Conservation (phyloP, 768 basidiomycete genomes). For the Boletus eberwhitei region DNA sequence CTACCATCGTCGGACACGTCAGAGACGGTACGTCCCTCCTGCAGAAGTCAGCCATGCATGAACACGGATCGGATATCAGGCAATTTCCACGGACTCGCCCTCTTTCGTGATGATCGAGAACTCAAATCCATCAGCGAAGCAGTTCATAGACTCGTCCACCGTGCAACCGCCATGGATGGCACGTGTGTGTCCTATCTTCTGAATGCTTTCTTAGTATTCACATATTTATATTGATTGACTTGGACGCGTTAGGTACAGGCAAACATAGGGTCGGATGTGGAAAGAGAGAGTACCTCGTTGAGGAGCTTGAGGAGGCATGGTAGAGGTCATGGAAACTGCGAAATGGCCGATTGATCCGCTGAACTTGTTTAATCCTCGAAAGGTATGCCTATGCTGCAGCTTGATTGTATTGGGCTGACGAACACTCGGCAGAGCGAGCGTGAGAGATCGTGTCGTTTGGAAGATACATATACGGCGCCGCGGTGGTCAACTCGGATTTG, state of each 20-base stretch:
- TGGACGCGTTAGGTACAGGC: slow-evolving; percentile 55
- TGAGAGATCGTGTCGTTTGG: neutral
- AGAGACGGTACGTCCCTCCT: slow-evolving; percentile 53
- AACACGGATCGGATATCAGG: slow-evolving; percentile 25
- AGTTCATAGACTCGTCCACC: slow-evolving; percentile 55
- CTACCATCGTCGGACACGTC: slow-evolving; percentile 80
- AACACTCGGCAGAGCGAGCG: neutral
- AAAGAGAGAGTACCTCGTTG: slow-evolving; percentile 75
- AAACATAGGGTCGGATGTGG: slow-evolving; percentile 89
- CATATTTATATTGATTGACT: neutral
- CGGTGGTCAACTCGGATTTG: neutral
- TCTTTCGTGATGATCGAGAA: slow-evolving; percentile 60
- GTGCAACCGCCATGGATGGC: slow-evolving; percentile 48
- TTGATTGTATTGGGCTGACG: neutral
- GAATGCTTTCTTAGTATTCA: neutral
- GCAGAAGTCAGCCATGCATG: neutral
- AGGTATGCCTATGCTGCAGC: slow-evolving; percentile 33
- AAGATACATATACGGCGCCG: neutral
- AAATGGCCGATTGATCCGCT: slow-evolving; percentile 78
- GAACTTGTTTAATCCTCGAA: slow-evolving; percentile 85
- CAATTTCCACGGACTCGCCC: slow-evolving; percentile 47
- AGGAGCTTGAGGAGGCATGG: slow-evolving; percentile 82
- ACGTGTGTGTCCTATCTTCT: slow-evolving; percentile 50
- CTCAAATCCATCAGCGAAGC: slow-evolving; percentile 50
- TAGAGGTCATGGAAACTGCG: slow-evolving; percentile 82